phyloP scores from a whole-genome alignment of 2,329 filamentous ascomycete genomes.

The Fusarium austroafricanum region DNA sequence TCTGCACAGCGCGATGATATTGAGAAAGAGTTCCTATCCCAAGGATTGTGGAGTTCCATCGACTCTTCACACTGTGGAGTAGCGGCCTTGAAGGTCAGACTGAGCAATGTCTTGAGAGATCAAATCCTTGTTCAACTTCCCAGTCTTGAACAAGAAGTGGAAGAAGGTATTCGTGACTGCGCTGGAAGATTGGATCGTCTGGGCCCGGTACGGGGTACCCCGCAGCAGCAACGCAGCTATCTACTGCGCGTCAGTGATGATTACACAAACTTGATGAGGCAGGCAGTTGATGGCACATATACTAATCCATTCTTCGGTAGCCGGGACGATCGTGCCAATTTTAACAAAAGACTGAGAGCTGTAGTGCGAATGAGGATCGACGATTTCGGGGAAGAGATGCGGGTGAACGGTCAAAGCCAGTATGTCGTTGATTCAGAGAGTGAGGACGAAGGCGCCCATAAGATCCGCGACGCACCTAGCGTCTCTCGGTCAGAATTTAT shows the following conservation, averaged over 20 bases:
- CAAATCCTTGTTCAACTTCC: slow-evolving; percentile 62
- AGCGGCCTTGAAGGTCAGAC: slow-evolving; percentile 56
- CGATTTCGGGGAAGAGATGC: neutral
- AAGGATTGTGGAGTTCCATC: slow-evolving; percentile 54
- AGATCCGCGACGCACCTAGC: neutral
- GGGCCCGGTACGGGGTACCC: slow-evolving; percentile 60
- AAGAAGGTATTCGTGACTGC: slow-evolving; percentile 57
- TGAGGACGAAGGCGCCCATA: neutral
- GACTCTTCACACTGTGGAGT: slow-evolving; percentile 58
- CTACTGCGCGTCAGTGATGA: slow-evolving; percentile 45
- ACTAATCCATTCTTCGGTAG: slow-evolving; percentile 51
- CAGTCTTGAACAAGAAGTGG: slow-evolving; percentile 21
- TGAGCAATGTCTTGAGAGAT: slow-evolving; percentile 62
- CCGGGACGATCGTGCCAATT: neutral
- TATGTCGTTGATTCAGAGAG: neutral
- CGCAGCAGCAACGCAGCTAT: slow-evolving; percentile 60
- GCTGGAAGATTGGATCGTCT: slow-evolving; percentile 56
- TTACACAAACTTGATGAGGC: slow-evolving; percentile 54
- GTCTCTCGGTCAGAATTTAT: slow-evolving; percentile 37
- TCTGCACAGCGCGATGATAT: slow-evolving; percentile 52
- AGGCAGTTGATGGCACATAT: slow-evolving; percentile 65
- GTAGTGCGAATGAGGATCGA: neutral
- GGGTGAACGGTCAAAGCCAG: neutral
- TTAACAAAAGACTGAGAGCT: neutral
- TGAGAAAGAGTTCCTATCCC: slow-evolving; percentile 59